Base-by-base conservation (phyloP, 306 rosid genomes). In the Sicyos edulis region DNA sequence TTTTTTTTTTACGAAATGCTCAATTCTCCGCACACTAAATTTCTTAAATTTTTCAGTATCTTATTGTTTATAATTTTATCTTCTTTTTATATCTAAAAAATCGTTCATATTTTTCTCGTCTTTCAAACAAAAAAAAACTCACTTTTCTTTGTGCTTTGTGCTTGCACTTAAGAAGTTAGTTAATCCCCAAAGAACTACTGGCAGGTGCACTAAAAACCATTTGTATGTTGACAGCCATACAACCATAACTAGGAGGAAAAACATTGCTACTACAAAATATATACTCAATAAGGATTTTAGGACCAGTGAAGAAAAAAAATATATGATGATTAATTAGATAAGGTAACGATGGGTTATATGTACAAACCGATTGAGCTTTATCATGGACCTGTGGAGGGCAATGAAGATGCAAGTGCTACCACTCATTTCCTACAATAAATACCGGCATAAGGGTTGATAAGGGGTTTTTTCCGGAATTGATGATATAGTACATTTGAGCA, bases 351-450 rank as follows among this genome's bases (percentile, higher is more conserved):
- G 40, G 17, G 29, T 72, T 47, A 19, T 55, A 51, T 24, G 63
- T 20, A 82, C 89, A 77, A 69, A 92, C 98, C 98, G 96, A 49
- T 90, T 80, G 60, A 90, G 96, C 55, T 82, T 85, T 76, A 87
- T 72, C 98, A 92, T 90, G 77, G 96, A 88, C 66, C 84, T 79
- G 68, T 92, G 98, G 70, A 92, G 86, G 45, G 96, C 96, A 82
- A 92, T 77, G 73, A 90, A 90, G 76, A 85, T 72, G 75, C 87
- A 74, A 68, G 80, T 86, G 84, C 98, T 84, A 54, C 91, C 91
- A 78, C 80, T 82, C 77, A 86, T 75, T 73, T 85, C 96, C 98
- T 92, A 87, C 81, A 79, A 65, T 74, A 64, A 61, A 74, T 61
- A 75, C 67, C 44, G 47, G 80, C 60, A 71, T 17, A 26, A 58